Conservation (phyloP, 306 rosid species). For the Casuarina equisetifolia region DNA sequence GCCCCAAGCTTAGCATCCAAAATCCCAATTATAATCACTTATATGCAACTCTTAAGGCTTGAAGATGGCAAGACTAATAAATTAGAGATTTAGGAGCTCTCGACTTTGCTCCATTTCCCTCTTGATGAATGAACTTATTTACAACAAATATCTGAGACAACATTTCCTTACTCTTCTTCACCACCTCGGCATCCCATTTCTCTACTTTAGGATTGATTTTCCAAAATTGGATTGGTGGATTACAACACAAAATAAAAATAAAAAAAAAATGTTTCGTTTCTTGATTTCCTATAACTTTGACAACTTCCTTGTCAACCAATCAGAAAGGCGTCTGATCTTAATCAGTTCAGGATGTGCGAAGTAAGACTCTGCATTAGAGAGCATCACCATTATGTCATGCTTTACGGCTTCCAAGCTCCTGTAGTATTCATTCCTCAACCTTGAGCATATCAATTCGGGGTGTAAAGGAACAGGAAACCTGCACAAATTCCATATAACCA, state of each 20-base stretch:
- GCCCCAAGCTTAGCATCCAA: no score
- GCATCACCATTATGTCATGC: slow-evolving; percentile 67
- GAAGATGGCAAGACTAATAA: no score
- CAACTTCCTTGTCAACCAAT: slow-evolving; percentile 56
- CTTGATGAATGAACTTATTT: not conserved
- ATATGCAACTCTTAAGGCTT: no score
- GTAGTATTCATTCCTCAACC: slow-evolving; percentile 64
- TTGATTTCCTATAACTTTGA: slow-evolving; percentile 48
- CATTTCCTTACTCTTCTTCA: not conserved
- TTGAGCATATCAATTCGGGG: slow-evolving; percentile 64
- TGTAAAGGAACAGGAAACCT: slow-evolving; percentile 65
- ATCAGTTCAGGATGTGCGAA: slow-evolving; percentile 28
- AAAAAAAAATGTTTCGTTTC: slow-evolving; percentile 26
- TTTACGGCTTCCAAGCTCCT: slow-evolving; percentile 66
- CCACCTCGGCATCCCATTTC: slow-evolving; percentile 35
- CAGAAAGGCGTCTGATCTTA: slow-evolving; percentile 41
- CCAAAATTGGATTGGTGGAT: slow-evolving; percentile 45
- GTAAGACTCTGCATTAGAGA: slow-evolving; percentile 50
- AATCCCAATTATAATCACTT: no score
- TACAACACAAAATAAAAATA: slow-evolving; percentile 30
- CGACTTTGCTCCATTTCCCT: slow-evolving; percentile 1
- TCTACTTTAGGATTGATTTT: slow-evolving; percentile 24
- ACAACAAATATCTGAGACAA: slow-evolving; percentile 23
- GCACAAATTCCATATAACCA: slow-evolving; percentile 33
- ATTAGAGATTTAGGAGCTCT: not conserved